Conservation (phyloP, 2,329 filamentous ascomycete genomes). For the Epichloe scottii region DNA sequence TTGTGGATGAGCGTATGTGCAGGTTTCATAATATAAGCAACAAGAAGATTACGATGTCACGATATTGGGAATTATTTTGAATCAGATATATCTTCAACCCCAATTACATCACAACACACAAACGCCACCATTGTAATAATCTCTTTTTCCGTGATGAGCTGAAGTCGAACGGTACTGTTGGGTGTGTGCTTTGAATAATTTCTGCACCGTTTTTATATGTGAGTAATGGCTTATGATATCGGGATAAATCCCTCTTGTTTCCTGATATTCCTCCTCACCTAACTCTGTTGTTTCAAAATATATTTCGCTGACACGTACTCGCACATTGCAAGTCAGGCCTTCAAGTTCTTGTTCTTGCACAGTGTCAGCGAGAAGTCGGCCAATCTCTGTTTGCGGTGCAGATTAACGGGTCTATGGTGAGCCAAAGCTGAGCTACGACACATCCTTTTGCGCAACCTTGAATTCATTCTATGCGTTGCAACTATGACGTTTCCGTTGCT, state of each 20-base stretch:
- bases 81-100: slow-evolving; percentile 10
- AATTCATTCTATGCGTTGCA: neutral
- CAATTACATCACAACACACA: slow-evolving; percentile 8
- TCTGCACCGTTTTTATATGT: neutral
- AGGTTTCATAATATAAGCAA: neutral
- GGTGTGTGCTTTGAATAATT: neutral
- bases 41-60: neutral
- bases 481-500: slow-evolving; percentile 18
- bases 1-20: slow-evolving; percentile 2
- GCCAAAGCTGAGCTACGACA: neutral
- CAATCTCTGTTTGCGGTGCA: neutral
- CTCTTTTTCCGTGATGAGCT: neutral
- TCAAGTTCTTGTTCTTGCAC: no score
- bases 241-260: neutral
- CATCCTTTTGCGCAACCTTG: neutral
- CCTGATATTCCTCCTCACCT: no score
- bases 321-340: no score
- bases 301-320: no score
- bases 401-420: neutral
- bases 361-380: no score
- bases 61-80: slow-evolving; percentile 12
- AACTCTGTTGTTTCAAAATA: no score
- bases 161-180: neutral
- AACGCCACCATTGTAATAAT: neutral
- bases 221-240: neutral